A percentile compares a stretch with the other conserved stretches of the same genome.
Conservation (phyloP, 768 basidiomycete genomes). For the Austroboletus festivus region DNA sequence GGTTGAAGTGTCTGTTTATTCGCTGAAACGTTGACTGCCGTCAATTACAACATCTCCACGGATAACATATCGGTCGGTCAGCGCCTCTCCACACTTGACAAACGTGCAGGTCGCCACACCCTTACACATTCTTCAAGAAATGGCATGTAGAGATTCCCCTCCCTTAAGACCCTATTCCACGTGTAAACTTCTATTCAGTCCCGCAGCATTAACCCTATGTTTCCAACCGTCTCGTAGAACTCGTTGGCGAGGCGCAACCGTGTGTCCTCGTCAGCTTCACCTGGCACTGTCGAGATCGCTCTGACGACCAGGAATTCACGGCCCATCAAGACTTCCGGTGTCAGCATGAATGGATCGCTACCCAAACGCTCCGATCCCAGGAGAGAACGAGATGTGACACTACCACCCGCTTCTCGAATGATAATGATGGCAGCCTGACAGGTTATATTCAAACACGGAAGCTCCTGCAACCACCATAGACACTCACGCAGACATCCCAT, state of each 20-base stretch:
- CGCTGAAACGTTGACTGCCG: too few relatives aligned
- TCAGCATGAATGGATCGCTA: conserved; percentile 51
- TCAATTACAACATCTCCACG: too few relatives aligned
- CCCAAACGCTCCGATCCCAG: conserved; percentile 34
- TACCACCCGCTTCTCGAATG: conserved; percentile 82
- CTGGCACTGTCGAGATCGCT: conserved; percentile 55
- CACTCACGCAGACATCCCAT: conserved; percentile 79
- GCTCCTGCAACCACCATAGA: not conserved
- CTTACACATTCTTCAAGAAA: too few relatives aligned
- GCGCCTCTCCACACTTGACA: too few relatives aligned
- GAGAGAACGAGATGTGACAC: conserved; percentile 59
- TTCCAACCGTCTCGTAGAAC: conserved; percentile 76
- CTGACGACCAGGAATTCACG: conserved; percentile 78
- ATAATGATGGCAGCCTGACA: conserved; percentile 79
- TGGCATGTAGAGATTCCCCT: too few relatives aligned
- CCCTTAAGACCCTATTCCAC: not conserved
- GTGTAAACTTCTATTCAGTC: not conserved
- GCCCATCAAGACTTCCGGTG: conserved; percentile 67
- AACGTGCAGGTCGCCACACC: too few relatives aligned
- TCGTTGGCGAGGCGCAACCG: conserved; percentile 79
- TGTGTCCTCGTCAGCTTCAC: conserved; percentile 61
- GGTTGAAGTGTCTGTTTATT: too few relatives aligned
- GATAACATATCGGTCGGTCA: too few relatives aligned
- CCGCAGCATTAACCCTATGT: conserved; percentile 49
- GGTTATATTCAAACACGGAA: not conserved